A percentile compares a stretch with the other conserved stretches of the same genome.
phyloP scores from a whole-genome alignment of 1,284 basidiomycete species.

The Boletus semigastroideus region DNA sequence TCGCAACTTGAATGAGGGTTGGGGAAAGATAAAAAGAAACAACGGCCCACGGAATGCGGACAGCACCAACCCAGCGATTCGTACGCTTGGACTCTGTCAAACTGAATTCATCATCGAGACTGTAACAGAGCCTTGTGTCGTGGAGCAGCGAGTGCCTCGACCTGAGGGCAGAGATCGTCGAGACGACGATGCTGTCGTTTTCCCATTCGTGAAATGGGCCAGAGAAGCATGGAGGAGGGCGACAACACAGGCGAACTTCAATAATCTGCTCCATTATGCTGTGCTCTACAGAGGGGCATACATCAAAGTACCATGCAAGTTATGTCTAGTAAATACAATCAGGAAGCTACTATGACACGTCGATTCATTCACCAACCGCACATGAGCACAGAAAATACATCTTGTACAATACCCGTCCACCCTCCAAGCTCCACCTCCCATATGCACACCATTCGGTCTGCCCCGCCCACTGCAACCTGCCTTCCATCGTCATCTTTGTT shows the following conservation, averaged over 20 bases:
- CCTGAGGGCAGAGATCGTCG: constrained; percentile 34
- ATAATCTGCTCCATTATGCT: not conserved
- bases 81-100: constrained; percentile 40
- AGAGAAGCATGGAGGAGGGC: constrained; percentile 11
- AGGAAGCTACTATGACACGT: constrained; percentile 58
- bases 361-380: not conserved
- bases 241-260: constrained; percentile 5
- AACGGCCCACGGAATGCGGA: constrained; percentile 43
- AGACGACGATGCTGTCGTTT: not conserved
- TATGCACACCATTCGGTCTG: constrained; percentile 84
- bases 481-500: constrained; percentile 72
- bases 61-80: constrained; percentile 43
- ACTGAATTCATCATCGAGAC: constrained; percentile 36
- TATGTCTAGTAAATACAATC: no score
- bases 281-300: no score
- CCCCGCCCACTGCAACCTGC: constrained; percentile 76
- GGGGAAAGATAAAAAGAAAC: not conserved
- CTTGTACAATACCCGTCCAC: constrained; percentile 83
- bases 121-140: constrained; percentile 30
- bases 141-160: constrained; percentile 30
- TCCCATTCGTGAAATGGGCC: not conserved
- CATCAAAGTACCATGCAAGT: no score
- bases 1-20: not conserved
- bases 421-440: constrained; percentile 96
- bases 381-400: constrained; percentile 33